These are phyloP conservation scores for Podila epicladia DNA, from an alignment of 192 early-diverging fungal species.

Conservation along the genomic window DNA sequence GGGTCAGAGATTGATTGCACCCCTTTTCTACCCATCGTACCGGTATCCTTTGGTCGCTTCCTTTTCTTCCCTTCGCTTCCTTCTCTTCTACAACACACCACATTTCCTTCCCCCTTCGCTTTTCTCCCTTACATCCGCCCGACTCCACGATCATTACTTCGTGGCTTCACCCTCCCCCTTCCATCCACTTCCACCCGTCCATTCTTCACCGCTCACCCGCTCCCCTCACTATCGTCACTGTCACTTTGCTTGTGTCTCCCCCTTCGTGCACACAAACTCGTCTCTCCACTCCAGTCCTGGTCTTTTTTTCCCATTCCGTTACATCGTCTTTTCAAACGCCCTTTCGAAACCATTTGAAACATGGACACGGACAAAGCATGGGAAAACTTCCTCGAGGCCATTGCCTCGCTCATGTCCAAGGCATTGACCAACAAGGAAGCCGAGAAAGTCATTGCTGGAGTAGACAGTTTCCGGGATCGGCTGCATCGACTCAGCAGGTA, in stretches of 20 bases:
- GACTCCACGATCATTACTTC: neutral
- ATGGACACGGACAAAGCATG: constrained; percentile 41
- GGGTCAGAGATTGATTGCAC: no score
- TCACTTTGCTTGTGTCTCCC: neutral
- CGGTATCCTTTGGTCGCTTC: neutral
- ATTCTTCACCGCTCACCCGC: neutral
- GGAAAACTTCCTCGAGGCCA: constrained; percentile 70
- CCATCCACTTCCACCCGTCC: neutral
- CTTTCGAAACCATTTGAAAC: constrained; percentile 7
- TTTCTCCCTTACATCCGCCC: neutral
- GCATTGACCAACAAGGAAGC: constrained; percentile 74
- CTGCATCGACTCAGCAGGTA: constrained; percentile 72
- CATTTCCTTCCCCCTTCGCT: neutral
- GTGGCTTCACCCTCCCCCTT: neutral
- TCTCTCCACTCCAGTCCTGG: no score
- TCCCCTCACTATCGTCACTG: neutral
- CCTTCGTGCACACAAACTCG: neutral
- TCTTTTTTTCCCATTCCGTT: neutral
- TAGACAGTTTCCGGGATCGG: constrained; percentile 71
- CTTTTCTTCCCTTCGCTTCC: neutral
- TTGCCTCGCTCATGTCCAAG: constrained; percentile 67
- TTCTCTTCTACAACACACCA: neutral
- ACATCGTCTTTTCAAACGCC: neutral
- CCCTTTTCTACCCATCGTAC: neutral
- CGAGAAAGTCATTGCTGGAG: constrained; percentile 64